Percentiles rank a stretch among this genome's conserved stretches.
Evolutionary conservation across 495 filamentous ascomycete species (phyloP).

Genomic region (Jackrogersella multiformis): DNA sequence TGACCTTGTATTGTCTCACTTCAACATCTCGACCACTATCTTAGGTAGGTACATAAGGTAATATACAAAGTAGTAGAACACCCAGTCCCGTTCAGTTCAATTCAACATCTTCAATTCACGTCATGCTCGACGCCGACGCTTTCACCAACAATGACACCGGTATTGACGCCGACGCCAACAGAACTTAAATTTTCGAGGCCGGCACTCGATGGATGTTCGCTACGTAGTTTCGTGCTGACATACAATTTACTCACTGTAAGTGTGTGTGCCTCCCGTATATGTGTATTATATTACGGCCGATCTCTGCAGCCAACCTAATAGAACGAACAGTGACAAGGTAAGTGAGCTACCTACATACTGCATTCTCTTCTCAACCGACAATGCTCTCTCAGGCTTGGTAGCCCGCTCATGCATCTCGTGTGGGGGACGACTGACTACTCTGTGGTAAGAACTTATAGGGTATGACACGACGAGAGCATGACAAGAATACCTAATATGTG

Average conservation of each 20-base stretch:
- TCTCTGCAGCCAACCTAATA: background rate
- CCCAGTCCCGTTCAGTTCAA: no score
- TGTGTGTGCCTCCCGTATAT: background rate
- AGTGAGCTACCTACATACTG: no score
- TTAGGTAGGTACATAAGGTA: no score
- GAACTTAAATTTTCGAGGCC: background rate
- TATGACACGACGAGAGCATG: slow-evolving; percentile 6
- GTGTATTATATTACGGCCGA: background rate
- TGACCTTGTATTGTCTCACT: slow-evolving; percentile 34
- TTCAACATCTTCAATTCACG: slow-evolving; percentile 3
- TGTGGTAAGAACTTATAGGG: slow-evolving; percentile 3
- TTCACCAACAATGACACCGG: slow-evolving; percentile 1
- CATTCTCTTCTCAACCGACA: background rate
- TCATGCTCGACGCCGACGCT: background rate
- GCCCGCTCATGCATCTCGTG: background rate
- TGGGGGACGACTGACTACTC: background rate
- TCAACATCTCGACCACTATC: slow-evolving; percentile 13
- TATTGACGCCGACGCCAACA: background rate
- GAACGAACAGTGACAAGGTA: no score
- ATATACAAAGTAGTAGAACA: background rate
- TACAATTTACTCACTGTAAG: background rate
- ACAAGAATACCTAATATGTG: slow-evolving; percentile 23
- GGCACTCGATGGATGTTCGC: background rate
- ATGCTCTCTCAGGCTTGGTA: background rate
- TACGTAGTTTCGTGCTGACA: background rate